These are phyloP conservation scores for Fraxinus anomala DNA, from an alignment of 257 asterid genomes.

Conservation along the genomic window DNA sequence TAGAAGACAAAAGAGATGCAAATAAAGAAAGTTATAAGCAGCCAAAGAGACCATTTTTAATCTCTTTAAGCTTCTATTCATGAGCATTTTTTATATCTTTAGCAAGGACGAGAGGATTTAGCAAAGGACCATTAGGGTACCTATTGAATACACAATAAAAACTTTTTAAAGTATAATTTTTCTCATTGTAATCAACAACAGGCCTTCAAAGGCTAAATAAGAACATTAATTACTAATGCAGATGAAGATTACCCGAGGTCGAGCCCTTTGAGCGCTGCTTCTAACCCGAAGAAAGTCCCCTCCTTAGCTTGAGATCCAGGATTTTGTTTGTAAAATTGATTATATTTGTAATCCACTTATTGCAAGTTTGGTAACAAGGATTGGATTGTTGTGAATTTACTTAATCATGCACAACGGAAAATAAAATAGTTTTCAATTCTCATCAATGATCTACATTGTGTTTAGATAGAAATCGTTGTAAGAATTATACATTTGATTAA, in stretches of 20 bases:
- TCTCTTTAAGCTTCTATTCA: slow-evolving; percentile 87
- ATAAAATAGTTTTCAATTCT: too few relatives aligned
- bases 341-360: too few relatives aligned
- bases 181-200: not conserved
- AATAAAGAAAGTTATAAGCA: not conserved
- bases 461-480: too few relatives aligned
- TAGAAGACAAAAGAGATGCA: not conserved
- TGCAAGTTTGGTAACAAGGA: too few relatives aligned
- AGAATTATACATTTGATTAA: too few relatives aligned
- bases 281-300: slow-evolving; percentile 76
- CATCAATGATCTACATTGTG: too few relatives aligned
- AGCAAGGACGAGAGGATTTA: slow-evolving; percentile 83
- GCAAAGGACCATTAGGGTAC: slow-evolving; percentile 83
- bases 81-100: slow-evolving; percentile 77
- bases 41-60: slow-evolving; percentile 63
- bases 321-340: not conserved
- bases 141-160: slow-evolving; percentile 30
- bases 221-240: not conserved
- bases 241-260: slow-evolving; percentile 67
- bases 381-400: too few relatives aligned
- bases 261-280: slow-evolving; percentile 72
- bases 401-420: too few relatives aligned
- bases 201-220: not conserved
- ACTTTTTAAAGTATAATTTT: not conserved
- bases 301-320: slow-evolving; percentile 90